phyloP scores from a whole-genome alignment of 345 rosid genomes.

The Eucalyptus erythrocorys region DNA sequence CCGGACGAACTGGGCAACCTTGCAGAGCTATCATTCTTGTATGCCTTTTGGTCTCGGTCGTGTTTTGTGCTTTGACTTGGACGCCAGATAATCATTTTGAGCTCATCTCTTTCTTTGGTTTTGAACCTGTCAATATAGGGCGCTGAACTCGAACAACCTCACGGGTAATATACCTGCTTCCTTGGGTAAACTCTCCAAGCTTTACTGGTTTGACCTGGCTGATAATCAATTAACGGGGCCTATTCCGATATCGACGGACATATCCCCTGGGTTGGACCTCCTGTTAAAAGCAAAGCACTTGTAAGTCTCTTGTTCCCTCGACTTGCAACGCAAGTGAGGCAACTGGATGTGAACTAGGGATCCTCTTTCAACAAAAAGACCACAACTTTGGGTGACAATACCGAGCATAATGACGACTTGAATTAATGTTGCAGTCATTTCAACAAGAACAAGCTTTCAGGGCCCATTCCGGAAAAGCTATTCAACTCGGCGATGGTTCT shows the following conservation, averaged over 20 bases:
- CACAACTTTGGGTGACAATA: not conserved
- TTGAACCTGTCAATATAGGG: slow-evolving; percentile 31
- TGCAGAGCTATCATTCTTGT: slow-evolving; percentile 80
- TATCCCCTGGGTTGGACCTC: slow-evolving; percentile 68
- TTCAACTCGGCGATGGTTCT: slow-evolving; percentile 73
- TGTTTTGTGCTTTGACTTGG: not conserved
- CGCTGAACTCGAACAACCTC: slow-evolving; percentile 85
- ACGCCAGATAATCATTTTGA: not conserved
- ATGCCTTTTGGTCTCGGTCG: not conserved
- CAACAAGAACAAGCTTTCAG: slow-evolving; percentile 91
- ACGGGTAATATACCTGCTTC: slow-evolving; percentile 75
- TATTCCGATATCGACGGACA: slow-evolving; percentile 53
- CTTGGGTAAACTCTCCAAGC: slow-evolving; percentile 71
- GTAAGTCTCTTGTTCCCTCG: slow-evolving; percentile 31
- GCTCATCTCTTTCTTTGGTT: not conserved
- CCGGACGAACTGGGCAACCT: slow-evolving; percentile 84
- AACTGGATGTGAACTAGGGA: not conserved
- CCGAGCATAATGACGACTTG: not conserved
- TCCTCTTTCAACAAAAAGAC: not conserved
- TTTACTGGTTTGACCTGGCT: slow-evolving; percentile 89
- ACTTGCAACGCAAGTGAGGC: not conserved
- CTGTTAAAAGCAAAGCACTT: slow-evolving; percentile 81
- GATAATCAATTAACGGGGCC: slow-evolving; percentile 80
- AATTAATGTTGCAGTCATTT: slow-evolving; percentile 59
- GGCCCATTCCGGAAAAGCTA: slow-evolving; percentile 58